Percentiles rank a stretch among this genome's conserved stretches.
phyloP scores from a whole-genome alignment of 2,329 filamentous ascomycete species.

The Coniella lustricola region DNA sequence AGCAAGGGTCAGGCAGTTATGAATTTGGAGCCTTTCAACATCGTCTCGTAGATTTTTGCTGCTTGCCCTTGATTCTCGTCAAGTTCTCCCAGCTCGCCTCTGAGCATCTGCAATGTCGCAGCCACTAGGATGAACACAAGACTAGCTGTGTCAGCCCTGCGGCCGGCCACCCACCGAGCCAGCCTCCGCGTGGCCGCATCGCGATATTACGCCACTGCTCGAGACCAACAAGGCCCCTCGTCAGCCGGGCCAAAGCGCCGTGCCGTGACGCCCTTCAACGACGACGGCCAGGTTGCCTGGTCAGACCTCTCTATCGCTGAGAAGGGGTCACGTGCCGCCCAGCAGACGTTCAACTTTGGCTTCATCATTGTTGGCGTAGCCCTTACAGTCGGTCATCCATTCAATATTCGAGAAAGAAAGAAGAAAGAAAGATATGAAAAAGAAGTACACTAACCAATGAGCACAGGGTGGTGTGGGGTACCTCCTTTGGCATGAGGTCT shows the following conservation, averaged over 20 bases:
- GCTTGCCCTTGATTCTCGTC: not conserved
- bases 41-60: not conserved
- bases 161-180: slow-evolving; percentile 22
- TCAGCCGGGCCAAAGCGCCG: slow-evolving; percentile 47
- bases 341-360: slow-evolving; percentile 84
- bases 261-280: slow-evolving; percentile 76
- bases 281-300: slow-evolving; percentile 80
- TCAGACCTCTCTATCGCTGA: slow-evolving; percentile 65
- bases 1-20: not conserved
- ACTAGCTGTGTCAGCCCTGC: slow-evolving; percentile 12
- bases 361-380: slow-evolving; percentile 68
- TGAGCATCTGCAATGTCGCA: slow-evolving; percentile 14
- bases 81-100: not conserved
- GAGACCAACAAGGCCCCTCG: slow-evolving; percentile 23
- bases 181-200: slow-evolving; percentile 35
- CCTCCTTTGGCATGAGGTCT: slow-evolving; percentile 74
- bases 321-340: slow-evolving; percentile 77
- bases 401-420: slow-evolving; percentile 9
- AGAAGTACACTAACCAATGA: not conserved
- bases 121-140: slow-evolving; percentile 16
- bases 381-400: slow-evolving; percentile 55
- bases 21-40: not conserved
- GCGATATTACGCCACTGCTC: slow-evolving; percentile 48
- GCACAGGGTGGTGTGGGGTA: slow-evolving; percentile 66
- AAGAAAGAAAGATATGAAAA: too few species aligned